Percentiles rank a stretch among this genome's conserved stretches.
Evolutionary conservation across 148 eudicot genomes (phyloP).

Genomic region (Beta vulgaris): DNA sequence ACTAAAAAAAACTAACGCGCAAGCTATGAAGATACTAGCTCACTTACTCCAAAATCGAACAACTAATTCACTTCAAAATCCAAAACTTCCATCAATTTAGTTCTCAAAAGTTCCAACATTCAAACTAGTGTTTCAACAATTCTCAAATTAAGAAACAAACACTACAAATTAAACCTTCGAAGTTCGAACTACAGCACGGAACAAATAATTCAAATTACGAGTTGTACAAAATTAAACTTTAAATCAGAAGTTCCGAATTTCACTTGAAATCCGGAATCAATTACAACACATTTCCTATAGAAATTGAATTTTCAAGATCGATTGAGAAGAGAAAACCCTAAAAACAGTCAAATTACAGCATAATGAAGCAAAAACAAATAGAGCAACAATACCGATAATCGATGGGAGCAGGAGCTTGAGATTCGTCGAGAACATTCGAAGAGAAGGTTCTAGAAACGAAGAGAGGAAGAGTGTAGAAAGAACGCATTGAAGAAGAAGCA

Average conservation of each 20-base stretch:
- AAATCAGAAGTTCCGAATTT: neutral
- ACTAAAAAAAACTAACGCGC: too few species aligned
- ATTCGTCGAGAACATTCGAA: constrained; percentile 29
- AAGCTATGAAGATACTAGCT: too few species aligned
- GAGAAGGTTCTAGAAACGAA: constrained; percentile 43
- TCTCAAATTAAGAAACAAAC: too few species aligned
- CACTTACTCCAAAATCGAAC: too few species aligned
- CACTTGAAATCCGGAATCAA: neutral
- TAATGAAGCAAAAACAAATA: neutral
- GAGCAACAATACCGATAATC: constrained; percentile 52
- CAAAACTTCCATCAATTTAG: too few species aligned
- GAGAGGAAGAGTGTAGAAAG: neutral
- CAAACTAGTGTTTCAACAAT: too few species aligned
- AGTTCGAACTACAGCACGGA: neutral
- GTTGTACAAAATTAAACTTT: neutral
- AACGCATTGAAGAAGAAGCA: constrained; percentile 16
- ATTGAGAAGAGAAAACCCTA: neutral
- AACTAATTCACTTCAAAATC: too few species aligned
- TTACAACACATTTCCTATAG: neutral
- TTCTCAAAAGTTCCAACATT: too few species aligned
- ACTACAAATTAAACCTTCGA: neutral
- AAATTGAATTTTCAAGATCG: neutral
- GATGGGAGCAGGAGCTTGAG: constrained; percentile 46
- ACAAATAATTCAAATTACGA: neutral
- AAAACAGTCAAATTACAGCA: neutral